A percentile compares a stretch with the other conserved stretches of the same genome.
These are phyloP conservation scores for Scenedesmus sp. DNA, from an alignment of 163 green algal genomes.

Conservation along the genomic window DNA sequence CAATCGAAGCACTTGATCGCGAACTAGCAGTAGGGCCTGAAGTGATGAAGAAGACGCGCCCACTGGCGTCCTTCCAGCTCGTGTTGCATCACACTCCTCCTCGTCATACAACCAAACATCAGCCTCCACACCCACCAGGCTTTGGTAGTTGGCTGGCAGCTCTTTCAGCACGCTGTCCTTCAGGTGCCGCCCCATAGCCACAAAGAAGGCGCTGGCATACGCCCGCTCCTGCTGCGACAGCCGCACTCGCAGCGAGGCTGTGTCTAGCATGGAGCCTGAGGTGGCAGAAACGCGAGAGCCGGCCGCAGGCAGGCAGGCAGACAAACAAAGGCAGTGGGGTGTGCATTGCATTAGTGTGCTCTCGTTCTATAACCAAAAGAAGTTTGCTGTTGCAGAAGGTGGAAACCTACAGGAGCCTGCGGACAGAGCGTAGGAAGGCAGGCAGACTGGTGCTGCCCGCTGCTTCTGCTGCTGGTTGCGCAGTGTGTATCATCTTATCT, in stretches of 20 bases:
- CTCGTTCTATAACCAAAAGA: too few relatives aligned
- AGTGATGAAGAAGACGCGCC: too few relatives aligned
- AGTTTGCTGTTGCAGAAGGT: too few relatives aligned
- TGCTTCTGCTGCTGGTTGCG: not conserved
- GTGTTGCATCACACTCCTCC: too few relatives aligned
- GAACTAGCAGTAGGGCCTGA: too few relatives aligned
- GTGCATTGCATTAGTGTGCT: too few relatives aligned
- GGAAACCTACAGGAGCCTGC: too few relatives aligned
- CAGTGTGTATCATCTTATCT: too few relatives aligned
- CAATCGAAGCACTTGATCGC: too few relatives aligned
- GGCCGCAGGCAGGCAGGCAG: not conserved
- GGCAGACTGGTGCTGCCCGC: not conserved
- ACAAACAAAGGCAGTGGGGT: not conserved
- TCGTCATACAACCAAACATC: not conserved
- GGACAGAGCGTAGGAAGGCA: too few relatives aligned
- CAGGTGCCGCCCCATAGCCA: constrained; percentile 21
- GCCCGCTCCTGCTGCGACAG: constrained; percentile 6
- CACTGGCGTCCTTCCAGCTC: too few relatives aligned
- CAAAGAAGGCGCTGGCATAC: constrained; percentile 30
- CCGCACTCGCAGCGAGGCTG: not conserved
- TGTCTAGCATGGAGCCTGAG: constrained; percentile 24
- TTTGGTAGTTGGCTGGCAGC: constrained; percentile 35
- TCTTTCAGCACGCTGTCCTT: constrained; percentile 41
- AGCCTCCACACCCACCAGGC: constrained; percentile 29
- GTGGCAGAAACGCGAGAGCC: too few relatives aligned